A percentile compares a stretch with the other conserved stretches of the same genome.
These are phyloP conservation scores for Pontederia crassipes DNA, from an alignment of 176 grass and related monocot genomes.

Conservation along the genomic window DNA sequence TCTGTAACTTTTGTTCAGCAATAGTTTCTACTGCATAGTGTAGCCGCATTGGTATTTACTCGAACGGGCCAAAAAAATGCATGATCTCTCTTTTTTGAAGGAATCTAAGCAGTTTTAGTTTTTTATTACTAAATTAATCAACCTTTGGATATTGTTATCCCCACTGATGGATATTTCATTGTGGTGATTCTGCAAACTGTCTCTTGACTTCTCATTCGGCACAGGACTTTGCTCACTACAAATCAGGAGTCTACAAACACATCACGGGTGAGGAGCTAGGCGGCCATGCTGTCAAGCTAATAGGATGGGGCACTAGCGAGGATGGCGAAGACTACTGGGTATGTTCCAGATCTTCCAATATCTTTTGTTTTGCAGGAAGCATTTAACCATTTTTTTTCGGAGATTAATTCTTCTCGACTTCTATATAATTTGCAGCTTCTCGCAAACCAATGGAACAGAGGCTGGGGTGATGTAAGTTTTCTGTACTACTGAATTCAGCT, in stretches of 20 bases:
- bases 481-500: too few relatives aligned
- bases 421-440: conserved; percentile 56
- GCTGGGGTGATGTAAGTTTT: conserved; percentile 87
- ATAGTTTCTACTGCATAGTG: too few relatives aligned
- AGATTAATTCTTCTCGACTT: not conserved
- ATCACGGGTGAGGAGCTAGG: conserved; percentile 62
- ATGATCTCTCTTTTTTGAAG: too few relatives aligned
- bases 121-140: too few relatives aligned
- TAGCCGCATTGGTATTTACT: too few relatives aligned
- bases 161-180: too few relatives aligned
- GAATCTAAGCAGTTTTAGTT: too few relatives aligned
- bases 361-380: not conserved
- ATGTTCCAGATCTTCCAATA: conserved; percentile 13
- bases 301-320: conserved; percentile 88
- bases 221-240: conserved; percentile 95
- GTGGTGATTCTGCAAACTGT: not conserved
- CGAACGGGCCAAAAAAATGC: too few relatives aligned
- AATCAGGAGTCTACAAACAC: conserved; percentile 93
- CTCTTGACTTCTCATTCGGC: conserved; percentile 13
- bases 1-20: too few relatives aligned
- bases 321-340: conserved; percentile 93
- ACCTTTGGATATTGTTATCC: too few relatives aligned
- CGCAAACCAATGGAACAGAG: conserved; percentile 91
- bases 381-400: not conserved
- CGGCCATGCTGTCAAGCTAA: conserved; percentile 87